These are phyloP conservation scores for Stephania cephalantha DNA, from an alignment of 164 flowering plant genomes.

Conservation along the genomic window DNA sequence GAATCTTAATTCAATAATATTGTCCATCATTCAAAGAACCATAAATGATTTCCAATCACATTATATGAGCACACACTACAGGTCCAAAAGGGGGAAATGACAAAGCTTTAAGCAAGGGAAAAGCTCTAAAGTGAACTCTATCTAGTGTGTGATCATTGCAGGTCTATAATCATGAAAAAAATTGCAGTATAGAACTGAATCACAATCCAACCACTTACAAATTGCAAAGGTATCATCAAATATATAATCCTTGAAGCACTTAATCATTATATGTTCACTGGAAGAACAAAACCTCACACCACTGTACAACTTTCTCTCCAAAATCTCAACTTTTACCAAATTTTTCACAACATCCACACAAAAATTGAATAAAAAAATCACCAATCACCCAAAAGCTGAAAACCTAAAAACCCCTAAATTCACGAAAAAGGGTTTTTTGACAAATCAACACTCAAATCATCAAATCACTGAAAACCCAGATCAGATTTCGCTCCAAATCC, in stretches of 20 bases:
- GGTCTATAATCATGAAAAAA: not conserved
- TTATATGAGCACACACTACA: not conserved
- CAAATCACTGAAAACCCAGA: no score
- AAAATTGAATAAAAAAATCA: not conserved
- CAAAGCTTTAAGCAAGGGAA: not conserved
- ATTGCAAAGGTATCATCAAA: no score
- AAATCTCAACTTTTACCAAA: not conserved
- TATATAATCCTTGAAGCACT: no score
- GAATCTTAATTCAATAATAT: not conserved
- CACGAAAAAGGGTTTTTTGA: no score
- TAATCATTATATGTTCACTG: no score
- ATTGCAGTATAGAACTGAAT: not conserved
- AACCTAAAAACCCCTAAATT: no score
- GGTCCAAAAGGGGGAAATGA: not conserved
- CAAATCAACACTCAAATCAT: no score
- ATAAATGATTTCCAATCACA: not conserved
- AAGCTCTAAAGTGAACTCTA: not conserved
- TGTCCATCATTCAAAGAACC: not conserved
- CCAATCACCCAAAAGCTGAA: not conserved
- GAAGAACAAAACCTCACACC: no score
- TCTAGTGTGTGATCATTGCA: not conserved
- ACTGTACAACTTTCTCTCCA: not conserved
- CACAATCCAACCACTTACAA: no score
- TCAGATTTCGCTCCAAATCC: no score
- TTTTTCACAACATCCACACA: not conserved